Base-by-base conservation (phyloP, 2,329 filamentous ascomycete species). In the Botrytis tulipae region DNA sequence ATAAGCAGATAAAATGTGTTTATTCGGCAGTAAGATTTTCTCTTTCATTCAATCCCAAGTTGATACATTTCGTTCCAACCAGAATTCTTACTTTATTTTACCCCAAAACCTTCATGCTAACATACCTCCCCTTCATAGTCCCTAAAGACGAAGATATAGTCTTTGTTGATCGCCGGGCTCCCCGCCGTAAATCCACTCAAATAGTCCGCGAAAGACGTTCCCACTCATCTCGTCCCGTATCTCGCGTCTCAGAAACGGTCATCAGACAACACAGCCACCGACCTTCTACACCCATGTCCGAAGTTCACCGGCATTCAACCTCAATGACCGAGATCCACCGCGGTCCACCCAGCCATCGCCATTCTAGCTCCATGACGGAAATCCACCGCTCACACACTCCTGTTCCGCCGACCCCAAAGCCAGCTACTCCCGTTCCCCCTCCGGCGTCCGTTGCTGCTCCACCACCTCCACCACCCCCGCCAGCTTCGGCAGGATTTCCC, bases 131-230 rank as follows among this genome's bases (percentile, higher is more conserved):
- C 37, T 20, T 25, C 29, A 37, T 18, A 72, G 70, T 72, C 20
- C 70, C 70, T 9, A 72, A 72, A 72, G 61, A 67, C 48, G 70
- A 72, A 54, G 61, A 66, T 9, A 68, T 72, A 67, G 70, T 72
- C 35, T 72, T 72, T 51, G 70, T 72, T 16, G 70, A 72, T 29
- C 70, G 62, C 3, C 70, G 62, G 6, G 40, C 48, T 4, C 61
- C 70, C 40, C 70, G 70, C n/a, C 70, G 10, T 37, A 66, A 57
- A 54, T 57, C 48, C 48, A 57, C 54, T 29, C 46, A 67, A 37
- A 46, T 72, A 22, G 10, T 68, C 42, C 62, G 44, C 37, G 37
- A 54, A 37, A 29, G 61, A 32, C 61, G 40, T 42, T 59, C 37
- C 37, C 37, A 51, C 29, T 51, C 22, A 16, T 40, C 62, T 35